Percentiles rank a stretch among this genome's conserved stretches.
Conservation (phyloP, 2,329 filamentous ascomycete species). For the Ceratocystis cubensis region DNA sequence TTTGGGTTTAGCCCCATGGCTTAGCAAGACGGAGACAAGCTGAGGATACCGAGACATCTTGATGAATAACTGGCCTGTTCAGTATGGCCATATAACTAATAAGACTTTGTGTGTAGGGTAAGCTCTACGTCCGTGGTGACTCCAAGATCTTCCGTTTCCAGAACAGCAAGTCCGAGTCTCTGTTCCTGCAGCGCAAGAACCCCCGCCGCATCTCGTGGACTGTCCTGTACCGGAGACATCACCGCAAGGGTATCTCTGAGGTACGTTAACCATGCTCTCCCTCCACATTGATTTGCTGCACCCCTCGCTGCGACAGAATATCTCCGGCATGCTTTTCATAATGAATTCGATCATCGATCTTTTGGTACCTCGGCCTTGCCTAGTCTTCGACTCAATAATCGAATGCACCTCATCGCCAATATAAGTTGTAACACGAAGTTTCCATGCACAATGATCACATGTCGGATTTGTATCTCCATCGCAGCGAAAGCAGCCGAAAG, state of each 20-base stretch:
- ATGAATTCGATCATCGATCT: not conserved
- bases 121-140: constrained; percentile 98
- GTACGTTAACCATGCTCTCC: constrained; percentile 42
- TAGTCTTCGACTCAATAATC: not conserved
- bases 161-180: constrained; percentile 98
- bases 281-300: not conserved
- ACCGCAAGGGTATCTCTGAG: constrained; percentile 99
- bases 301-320: not conserved
- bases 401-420: not conserved
- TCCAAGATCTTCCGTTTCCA: constrained; percentile 99
- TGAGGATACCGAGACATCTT: not conserved
- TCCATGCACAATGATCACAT: not conserved
- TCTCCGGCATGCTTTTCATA: constrained; percentile 1
- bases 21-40: not conserved
- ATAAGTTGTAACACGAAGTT: not conserved
- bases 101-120: constrained; percentile 55
- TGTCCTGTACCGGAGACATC: constrained; percentile 92
- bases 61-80: not conserved
- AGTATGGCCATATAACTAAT: constrained; percentile 13
- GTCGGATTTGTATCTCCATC: not conserved
- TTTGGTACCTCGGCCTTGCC: not conserved
- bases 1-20: not conserved
- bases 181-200: constrained; percentile 99
- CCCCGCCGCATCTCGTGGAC: constrained; percentile 99
- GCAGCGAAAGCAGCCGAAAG: not conserved